phyloP scores from a whole-genome alignment of 305 asterid genomes.

The Fraxinus sp. region DNA sequence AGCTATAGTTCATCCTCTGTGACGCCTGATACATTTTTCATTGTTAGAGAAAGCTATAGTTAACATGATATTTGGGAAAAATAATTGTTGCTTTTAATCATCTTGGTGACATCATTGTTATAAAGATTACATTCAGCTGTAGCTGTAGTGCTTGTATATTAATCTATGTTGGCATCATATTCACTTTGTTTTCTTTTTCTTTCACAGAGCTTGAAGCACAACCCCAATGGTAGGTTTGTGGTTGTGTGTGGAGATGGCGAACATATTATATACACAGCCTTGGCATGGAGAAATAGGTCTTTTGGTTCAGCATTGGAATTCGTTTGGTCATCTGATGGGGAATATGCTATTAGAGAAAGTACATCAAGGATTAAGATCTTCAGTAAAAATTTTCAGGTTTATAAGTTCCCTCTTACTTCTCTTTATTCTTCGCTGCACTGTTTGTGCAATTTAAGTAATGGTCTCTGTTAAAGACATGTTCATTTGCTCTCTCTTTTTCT shows the following conservation, averaged over 20 bases:
- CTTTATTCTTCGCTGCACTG: neutral
- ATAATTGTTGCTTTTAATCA: neutral
- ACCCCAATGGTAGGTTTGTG: constrained; percentile 91
- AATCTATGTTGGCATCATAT: constrained; percentile 5
- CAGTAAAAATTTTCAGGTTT: constrained; percentile 75
- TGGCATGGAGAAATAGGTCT: constrained; percentile 97
- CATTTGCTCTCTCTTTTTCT: neutral
- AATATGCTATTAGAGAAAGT: constrained; percentile 93
- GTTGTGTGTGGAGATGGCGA: constrained; percentile 96
- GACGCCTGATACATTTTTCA: constrained; percentile 2
- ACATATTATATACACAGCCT: constrained; percentile 84
- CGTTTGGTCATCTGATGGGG: constrained; percentile 95
- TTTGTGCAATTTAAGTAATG: neutral
- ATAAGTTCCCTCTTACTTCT: constrained; percentile 18
- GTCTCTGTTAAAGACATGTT: neutral
- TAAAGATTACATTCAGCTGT: neutral
- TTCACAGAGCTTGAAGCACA: constrained; percentile 85
- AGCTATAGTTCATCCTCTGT: neutral
- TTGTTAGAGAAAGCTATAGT: constrained; percentile 7
- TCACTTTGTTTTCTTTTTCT: constrained; percentile 16
- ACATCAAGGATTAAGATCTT: constrained; percentile 79
- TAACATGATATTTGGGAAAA: neutral
- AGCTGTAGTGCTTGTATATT: neutral
- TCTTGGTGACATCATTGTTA: constrained; percentile 4
- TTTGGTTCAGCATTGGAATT: constrained; percentile 89